Evolutionary conservation across 23 red algal species (phyloP).

Genomic region (Gracilaria gracilis): DNA sequence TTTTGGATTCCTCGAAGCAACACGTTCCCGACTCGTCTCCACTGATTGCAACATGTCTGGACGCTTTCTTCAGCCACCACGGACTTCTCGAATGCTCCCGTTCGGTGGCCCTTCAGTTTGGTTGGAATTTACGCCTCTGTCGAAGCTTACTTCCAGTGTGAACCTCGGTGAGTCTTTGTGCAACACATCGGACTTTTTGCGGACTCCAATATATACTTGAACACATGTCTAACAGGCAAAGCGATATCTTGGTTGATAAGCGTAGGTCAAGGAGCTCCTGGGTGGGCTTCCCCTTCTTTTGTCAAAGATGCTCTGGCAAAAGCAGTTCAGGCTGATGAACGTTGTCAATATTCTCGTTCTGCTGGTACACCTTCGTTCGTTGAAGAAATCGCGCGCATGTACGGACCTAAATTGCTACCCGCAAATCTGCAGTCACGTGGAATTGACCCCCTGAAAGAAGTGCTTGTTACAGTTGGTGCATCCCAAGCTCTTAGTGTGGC

Average conservation of each 20-base stretch:
- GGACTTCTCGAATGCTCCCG: constrained; percentile 42
- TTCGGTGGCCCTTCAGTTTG: constrained; percentile 78
- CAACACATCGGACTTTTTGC: background rate
- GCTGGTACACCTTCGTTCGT: constrained; percentile 62
- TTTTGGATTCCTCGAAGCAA: background rate
- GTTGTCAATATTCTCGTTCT: constrained; percentile 81
- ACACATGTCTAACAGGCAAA: background rate
- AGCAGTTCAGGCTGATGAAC: constrained; percentile 34
- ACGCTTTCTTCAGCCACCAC: constrained; percentile 45
- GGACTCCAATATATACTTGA: constrained; percentile 6
- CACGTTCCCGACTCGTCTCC: background rate
- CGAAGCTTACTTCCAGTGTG: constrained; percentile 59
- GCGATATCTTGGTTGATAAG: background rate
- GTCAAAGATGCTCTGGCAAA: constrained; percentile 61
- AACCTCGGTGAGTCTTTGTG: constrained; percentile 80
- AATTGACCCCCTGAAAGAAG: constrained; percentile 51
- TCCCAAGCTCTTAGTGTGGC: constrained; percentile 82
- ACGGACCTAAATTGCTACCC: constrained; percentile 53
- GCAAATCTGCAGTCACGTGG: background rate
- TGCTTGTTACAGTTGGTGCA: constrained; percentile 93
- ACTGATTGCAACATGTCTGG: background rate
- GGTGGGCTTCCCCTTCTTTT: constrained; percentile 85
- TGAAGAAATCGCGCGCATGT: constrained; percentile 41
- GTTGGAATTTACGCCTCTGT: constrained; percentile 89
- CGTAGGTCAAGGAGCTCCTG: constrained; percentile 67